Percentiles rank a stretch among this genome's conserved stretches.
Conservation (phyloP, 345 rosid genomes). For the Ailanthus altissimus region DNA sequence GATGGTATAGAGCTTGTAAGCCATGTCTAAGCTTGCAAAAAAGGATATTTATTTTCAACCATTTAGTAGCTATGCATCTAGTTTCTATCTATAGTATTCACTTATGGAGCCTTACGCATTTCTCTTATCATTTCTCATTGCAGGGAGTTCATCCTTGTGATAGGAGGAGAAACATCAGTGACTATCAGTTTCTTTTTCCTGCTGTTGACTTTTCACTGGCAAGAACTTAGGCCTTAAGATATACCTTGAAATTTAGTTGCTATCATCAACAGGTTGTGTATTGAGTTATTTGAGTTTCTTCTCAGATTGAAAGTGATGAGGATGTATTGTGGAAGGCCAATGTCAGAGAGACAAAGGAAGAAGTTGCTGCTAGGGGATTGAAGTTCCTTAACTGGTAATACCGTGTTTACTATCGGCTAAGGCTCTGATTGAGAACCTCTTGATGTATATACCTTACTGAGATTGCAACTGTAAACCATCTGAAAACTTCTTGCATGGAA, state of each 20-base stretch:
- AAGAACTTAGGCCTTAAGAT: slow-evolving; percentile 47
- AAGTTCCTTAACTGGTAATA: slow-evolving; percentile 77
- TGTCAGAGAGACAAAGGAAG: slow-evolving; percentile 79
- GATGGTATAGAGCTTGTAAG: slow-evolving; percentile 4
- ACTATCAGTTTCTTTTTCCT: slow-evolving; percentile 84
- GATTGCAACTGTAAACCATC: not conserved
- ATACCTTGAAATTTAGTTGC: slow-evolving; percentile 24
- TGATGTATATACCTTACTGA: not conserved
- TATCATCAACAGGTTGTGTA: slow-evolving; percentile 4
- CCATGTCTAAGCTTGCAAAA: not conserved
- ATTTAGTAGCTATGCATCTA: not conserved
- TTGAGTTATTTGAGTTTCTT: slow-evolving; percentile 25
- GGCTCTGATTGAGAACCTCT: not conserved
- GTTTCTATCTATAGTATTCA: not conserved
- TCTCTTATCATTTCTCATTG: slow-evolving; percentile 18
- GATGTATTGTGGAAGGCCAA: slow-evolving; percentile 79
- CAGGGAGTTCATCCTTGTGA: slow-evolving; percentile 98
- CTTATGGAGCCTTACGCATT: not conserved
- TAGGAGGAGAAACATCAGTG: slow-evolving; percentile 68
- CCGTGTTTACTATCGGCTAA: not conserved
- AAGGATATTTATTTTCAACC: not conserved
- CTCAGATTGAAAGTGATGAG: slow-evolving; percentile 79
- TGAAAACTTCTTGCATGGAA: not conserved
- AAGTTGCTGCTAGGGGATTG: slow-evolving; percentile 73
- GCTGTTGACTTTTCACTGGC: slow-evolving; percentile 92